Base-by-base conservation (phyloP, 805 yeast genomes). In the Candida alai region DNA sequence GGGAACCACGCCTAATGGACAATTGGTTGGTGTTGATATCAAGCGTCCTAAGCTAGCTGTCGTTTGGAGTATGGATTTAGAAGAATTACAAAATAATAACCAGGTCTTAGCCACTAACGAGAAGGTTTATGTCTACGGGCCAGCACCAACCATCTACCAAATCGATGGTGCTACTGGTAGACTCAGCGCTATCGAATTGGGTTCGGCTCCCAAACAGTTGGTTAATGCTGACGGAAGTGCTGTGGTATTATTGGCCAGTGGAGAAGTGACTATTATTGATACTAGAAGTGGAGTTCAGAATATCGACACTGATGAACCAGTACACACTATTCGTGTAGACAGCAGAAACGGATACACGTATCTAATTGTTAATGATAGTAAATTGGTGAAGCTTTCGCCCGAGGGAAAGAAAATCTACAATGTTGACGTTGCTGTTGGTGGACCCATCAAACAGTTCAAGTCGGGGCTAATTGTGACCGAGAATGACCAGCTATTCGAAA, bases 401-500 rank as follows among this genome's bases (percentile, higher is more conserved):
- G 24, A 22, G 12, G 34, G 30, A 8, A 23, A 23, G 32, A 13
- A 19, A 2, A 11, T 31, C 8, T 12, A 23, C 9, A 22, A 23
- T 18, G n/a, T 19, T n/a, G 35, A 31, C 13, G 18, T 31, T 18
- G 10, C 24, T 5, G 30, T 70, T n/a, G 32, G 31, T 6, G 30
- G 32, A 10, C 24, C 35, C 12, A 27, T 45, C 17, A 28, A 32
- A 17, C 35, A 38, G 11, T 39, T 45, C 19, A 37, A 41, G 25
- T 30, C 30, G 2, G 40, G 43, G 2, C 29, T 43, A 9, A 25
- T 43, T 5, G 15, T 41, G 5, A 41, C 45, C 5, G 34, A 28
- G 19, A 34, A 39, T 18, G 43, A 45, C 21, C 32, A 36, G 21
- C 21, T 45, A 9, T 43, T 35, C 12, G 36, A 30, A 29, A 24